These are phyloP conservation scores for Fraxinus sp. DNA, from an alignment of 305 asterid genomes.

Conservation along the genomic window DNA sequence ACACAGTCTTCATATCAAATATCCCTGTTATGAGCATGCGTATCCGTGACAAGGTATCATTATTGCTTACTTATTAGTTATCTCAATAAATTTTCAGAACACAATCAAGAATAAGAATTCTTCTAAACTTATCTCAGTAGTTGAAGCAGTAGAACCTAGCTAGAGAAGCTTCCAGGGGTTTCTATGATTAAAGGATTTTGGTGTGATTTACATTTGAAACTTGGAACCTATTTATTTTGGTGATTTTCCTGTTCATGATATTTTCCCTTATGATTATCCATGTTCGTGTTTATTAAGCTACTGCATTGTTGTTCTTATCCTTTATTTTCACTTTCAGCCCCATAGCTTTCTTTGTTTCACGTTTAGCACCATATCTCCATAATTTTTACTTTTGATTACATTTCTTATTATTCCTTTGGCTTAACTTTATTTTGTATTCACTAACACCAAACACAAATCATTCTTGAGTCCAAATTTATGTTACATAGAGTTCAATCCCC, in stretches of 20 bases:
- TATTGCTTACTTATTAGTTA: background rate
- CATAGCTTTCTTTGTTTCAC: background rate
- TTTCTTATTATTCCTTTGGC: background rate
- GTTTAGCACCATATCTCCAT: background rate
- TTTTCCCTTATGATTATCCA: background rate
- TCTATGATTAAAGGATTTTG: background rate
- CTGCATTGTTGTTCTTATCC: background rate
- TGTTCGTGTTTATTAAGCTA: background rate
- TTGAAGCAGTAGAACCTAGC: background rate
- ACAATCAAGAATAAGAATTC: background rate
- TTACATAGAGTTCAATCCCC: background rate
- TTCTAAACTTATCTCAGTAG: background rate
- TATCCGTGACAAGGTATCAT: constrained; percentile 86
- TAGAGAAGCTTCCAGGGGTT: background rate
- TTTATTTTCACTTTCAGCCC: background rate
- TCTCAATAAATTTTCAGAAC: background rate
- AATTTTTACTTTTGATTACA: background rate
- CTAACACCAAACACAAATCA: background rate
- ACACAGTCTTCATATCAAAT: constrained; percentile 82
- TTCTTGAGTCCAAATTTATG: background rate
- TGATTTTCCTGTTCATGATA: background rate
- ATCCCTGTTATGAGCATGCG: constrained; percentile 97
- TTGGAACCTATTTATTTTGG: background rate
- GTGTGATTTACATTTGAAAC: background rate
- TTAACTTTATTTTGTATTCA: background rate